Evolutionary conservation across 257 asterid genomes (phyloP).

Genomic region (Verbascum thapsus): DNA sequence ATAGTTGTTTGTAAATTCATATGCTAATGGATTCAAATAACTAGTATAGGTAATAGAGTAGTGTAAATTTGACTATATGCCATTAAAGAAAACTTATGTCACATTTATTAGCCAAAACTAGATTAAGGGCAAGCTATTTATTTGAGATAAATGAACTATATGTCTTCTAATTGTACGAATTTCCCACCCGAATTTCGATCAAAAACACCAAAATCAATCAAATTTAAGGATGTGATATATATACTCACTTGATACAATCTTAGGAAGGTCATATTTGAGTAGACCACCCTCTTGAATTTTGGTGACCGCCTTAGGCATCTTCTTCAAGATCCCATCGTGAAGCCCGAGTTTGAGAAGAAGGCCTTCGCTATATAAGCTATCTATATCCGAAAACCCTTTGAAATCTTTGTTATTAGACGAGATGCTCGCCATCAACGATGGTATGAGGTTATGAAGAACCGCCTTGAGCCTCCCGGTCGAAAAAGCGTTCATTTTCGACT

Average conservation of each 20-base stretch:
- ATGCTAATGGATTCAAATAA: conserved; percentile 10
- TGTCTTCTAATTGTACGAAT: no score
- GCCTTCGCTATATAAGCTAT: conserved; percentile 85
- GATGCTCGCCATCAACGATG: conserved; percentile 73
- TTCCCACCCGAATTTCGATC: no score
- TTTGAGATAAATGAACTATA: no score
- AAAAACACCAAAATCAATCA: no score
- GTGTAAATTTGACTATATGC: conserved; percentile 5
- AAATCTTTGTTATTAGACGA: conserved; percentile 78
- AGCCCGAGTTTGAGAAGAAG: conserved; percentile 81
- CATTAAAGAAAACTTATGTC: not conserved
- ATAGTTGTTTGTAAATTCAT: not conserved
- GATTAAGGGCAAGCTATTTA: no score
- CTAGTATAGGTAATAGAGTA: not conserved
- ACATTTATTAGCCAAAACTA: no score
- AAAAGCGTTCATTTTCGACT: conserved; percentile 79
- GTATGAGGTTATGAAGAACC: conserved; percentile 80
- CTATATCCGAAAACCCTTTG: conserved; percentile 83
- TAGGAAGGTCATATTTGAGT: conserved; percentile 82
- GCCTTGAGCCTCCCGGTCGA: conserved; percentile 88
- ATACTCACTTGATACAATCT: conserved; percentile 75
- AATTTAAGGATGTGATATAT: not conserved
- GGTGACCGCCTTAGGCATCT: conserved; percentile 73
- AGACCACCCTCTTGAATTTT: conserved; percentile 75
- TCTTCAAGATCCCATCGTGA: conserved; percentile 70